phyloP scores from a whole-genome alignment of 768 basidiomycete species.

The Leccinum arenicola region DNA sequence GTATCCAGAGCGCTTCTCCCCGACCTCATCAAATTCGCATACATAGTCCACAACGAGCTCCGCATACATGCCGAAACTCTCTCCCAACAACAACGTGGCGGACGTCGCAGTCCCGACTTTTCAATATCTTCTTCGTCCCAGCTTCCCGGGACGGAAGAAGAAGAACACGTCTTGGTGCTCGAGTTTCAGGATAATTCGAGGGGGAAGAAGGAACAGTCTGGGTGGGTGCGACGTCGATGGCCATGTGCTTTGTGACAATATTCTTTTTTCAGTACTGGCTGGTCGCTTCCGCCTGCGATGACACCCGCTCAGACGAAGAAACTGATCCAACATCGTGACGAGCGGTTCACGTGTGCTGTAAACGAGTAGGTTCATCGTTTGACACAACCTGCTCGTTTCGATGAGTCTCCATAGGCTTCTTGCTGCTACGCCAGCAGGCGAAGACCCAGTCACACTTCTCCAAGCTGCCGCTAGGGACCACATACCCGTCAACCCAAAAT shows the following conservation, averaged over 20 bases:
- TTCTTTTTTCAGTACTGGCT: slow-evolving; percentile 13
- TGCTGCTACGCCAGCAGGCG: slow-evolving; percentile 43
- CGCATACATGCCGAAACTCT: slow-evolving; percentile 46
- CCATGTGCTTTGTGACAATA: background rate
- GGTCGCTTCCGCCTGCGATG: slow-evolving; percentile 35
- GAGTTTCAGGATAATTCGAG: slow-evolving; percentile 49
- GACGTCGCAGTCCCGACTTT: slow-evolving; percentile 44
- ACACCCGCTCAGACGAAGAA: slow-evolving; percentile 61
- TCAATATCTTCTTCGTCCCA: slow-evolving; percentile 29
- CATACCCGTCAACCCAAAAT: slow-evolving; percentile 62
- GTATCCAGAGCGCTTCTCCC: slow-evolving; percentile 70
- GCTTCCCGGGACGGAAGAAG: slow-evolving; percentile 28
- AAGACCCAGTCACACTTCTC: slow-evolving; percentile 63
- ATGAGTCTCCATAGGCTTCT: slow-evolving; percentile 47
- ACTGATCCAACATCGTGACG: slow-evolving; percentile 68
- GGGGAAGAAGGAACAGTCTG: slow-evolving; percentile 29
- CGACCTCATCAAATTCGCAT: slow-evolving; percentile 77
- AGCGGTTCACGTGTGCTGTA: slow-evolving; percentile 60
- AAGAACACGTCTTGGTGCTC: slow-evolving; percentile 49
- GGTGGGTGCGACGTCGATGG: slow-evolving; percentile 16
- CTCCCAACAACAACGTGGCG: slow-evolving; percentile 19
- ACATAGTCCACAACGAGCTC: slow-evolving; percentile 63
- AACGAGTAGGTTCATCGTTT: slow-evolving; percentile 50
- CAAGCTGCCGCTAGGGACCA: slow-evolving; percentile 67
- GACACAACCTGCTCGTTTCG: background rate